A percentile compares a stretch with the other conserved stretches of the same genome.
Evolutionary conservation across 768 basidiomycete species (phyloP).

Genomic region (Suillus discolor): DNA sequence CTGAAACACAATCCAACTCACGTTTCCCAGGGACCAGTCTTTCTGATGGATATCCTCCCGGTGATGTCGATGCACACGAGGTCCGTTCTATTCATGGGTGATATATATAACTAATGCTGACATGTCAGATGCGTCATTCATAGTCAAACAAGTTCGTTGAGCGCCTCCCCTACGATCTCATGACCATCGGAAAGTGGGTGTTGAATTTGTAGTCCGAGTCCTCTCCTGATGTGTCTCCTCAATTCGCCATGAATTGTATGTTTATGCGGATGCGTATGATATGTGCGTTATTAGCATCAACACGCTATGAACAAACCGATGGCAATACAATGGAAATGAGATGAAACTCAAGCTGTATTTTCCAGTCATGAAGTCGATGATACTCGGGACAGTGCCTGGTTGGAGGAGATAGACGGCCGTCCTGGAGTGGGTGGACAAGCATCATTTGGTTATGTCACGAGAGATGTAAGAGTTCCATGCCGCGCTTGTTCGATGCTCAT

Average conservation of each 20-base stretch:
- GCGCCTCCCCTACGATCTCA: constrained; percentile 78
- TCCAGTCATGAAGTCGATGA: constrained; percentile 51
- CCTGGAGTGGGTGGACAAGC: constrained; percentile 38
- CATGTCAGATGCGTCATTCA: constrained; percentile 1
- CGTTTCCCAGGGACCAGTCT: constrained; percentile 65
- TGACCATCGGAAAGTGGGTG: constrained; percentile 79
- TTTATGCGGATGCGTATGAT: constrained; percentile 65
- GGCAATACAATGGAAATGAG: constrained; percentile 36
- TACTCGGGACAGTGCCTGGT: constrained; percentile 52
- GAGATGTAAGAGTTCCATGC: constrained; percentile 48
- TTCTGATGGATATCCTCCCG: constrained; percentile 71
- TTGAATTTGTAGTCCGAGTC: too few relatives aligned
- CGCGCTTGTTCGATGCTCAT: not conserved
- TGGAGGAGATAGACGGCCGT: constrained; percentile 53
- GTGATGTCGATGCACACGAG: constrained; percentile 72
- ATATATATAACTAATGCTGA: not conserved
- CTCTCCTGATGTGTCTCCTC: not conserved
- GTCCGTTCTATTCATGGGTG: constrained; percentile 37
- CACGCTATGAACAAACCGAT: constrained; percentile 52
- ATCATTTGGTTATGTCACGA: constrained; percentile 76
- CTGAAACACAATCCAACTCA: not conserved
- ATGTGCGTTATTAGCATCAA: constrained; percentile 58
- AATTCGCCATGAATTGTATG: constrained; percentile 79
- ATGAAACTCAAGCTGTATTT: constrained; percentile 22
- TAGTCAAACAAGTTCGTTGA: constrained; percentile 75